phyloP scores from a whole-genome alignment of 371 early-diverging fungal species.

The Mortierella sp. region DNA sequence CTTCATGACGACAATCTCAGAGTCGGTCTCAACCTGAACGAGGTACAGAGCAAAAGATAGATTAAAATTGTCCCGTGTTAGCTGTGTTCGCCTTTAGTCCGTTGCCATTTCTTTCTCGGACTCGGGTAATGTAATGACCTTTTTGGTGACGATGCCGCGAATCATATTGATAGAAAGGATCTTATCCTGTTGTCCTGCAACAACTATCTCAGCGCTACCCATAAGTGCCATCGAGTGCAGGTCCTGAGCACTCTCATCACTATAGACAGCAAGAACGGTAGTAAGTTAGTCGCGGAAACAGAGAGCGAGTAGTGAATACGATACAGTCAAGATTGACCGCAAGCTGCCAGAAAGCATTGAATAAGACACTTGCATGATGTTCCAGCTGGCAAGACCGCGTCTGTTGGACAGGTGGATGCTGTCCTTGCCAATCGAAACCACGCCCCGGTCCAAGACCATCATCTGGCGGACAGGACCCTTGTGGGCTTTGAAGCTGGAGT shows the following conservation, averaged over 20 bases:
- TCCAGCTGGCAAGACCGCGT: slow-evolving; percentile 80
- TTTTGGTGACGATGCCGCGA: slow-evolving; percentile 70
- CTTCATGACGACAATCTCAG: slow-evolving; percentile 76
- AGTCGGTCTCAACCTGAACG: slow-evolving; percentile 59
- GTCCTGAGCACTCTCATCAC: slow-evolving; percentile 67
- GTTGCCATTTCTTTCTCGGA: too few species aligned
- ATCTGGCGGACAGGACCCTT: slow-evolving; percentile 75
- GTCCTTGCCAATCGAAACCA: slow-evolving; percentile 74
- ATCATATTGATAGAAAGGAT: slow-evolving; percentile 74
- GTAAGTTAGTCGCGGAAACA: too few species aligned
- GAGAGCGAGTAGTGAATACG: too few species aligned
- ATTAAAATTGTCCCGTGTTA: too few species aligned
- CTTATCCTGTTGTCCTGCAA: slow-evolving; percentile 73
- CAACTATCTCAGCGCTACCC: slow-evolving; percentile 75
- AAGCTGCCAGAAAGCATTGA: neutral
- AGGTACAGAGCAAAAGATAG: neutral
- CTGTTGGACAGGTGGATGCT: slow-evolving; percentile 75
- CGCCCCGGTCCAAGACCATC: slow-evolving; percentile 71
- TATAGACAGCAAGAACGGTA: slow-evolving; percentile 21
- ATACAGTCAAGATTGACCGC: neutral
- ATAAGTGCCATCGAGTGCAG: slow-evolving; percentile 76
- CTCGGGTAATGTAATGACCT: slow-evolving; percentile 53
- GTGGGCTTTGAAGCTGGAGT: slow-evolving; percentile 77
- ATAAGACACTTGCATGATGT: slow-evolving; percentile 60
- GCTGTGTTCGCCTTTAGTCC: too few species aligned